Evolutionary conservation across 305 asterid species (phyloP).

Genomic region (Withania somnifera): DNA sequence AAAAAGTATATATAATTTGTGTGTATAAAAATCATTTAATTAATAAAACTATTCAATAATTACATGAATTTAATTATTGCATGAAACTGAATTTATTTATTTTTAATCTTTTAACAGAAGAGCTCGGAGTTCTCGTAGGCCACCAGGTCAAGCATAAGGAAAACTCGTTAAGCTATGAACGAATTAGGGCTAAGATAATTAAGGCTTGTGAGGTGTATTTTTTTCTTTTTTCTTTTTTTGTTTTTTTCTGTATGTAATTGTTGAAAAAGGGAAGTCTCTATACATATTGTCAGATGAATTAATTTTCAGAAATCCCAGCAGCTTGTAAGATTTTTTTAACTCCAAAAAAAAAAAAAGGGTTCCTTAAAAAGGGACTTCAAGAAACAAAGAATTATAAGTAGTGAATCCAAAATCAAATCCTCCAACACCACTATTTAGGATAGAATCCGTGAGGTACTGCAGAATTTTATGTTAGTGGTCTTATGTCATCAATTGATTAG

Average conservation of each 20-base stretch:
- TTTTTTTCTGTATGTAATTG: conserved; percentile 9
- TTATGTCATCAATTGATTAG: background rate
- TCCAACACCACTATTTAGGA: background rate
- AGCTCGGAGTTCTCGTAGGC: conserved; percentile 52
- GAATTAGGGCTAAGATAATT: background rate
- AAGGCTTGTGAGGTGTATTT: background rate
- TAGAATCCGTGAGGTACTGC: background rate
- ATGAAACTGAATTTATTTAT: background rate
- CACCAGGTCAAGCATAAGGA: conserved; percentile 50
- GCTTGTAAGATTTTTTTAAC: background rate
- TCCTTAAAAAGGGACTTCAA: background rate
- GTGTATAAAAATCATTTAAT: background rate
- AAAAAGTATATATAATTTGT: background rate
- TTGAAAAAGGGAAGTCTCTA: conserved; percentile 5
- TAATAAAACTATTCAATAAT: background rate
- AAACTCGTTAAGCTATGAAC: conserved; percentile 1
- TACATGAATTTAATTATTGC: background rate
- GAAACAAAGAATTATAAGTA: background rate
- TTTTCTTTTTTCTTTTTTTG: background rate
- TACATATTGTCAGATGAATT: conserved; percentile 7
- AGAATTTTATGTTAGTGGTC: background rate
- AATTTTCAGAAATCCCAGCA: background rate
- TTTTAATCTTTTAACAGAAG: conserved; percentile 25
- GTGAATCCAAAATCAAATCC: background rate
- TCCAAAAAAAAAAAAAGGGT: background rate